phyloP scores from a whole-genome alignment of 345 rosid species.

The Luvunga scandens region DNA sequence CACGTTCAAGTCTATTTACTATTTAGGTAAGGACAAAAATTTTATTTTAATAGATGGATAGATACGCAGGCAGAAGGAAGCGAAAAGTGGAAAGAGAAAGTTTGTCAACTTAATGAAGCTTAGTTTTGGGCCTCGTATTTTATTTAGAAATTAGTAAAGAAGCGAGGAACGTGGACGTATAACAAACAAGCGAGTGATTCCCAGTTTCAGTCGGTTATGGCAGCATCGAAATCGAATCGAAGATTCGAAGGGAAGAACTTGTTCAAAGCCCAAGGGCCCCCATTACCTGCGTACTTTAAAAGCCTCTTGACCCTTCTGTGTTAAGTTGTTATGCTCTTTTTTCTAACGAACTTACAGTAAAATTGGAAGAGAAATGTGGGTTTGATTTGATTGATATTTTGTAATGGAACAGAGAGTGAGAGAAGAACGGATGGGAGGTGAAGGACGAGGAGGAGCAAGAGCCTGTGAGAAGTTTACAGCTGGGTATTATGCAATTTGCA shows the following conservation, averaged over 20 bases:
- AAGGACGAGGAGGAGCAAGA: slow-evolving; percentile 17
- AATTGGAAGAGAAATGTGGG: neutral
- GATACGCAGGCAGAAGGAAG: neutral
- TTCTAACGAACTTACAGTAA: too few species aligned
- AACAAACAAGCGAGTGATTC: slow-evolving; percentile 1
- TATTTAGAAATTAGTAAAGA: neutral
- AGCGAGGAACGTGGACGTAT: slow-evolving; percentile 25
- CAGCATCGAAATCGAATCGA: neutral
- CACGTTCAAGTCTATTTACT: neutral
- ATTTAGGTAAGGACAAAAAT: too few species aligned
- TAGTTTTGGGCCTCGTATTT: slow-evolving; percentile 14
- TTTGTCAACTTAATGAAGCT: neutral
- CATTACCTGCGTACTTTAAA: neutral
- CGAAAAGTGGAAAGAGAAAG: too few species aligned
- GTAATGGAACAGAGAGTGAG: neutral
- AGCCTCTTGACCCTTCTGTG: too few species aligned
- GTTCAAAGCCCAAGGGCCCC: neutral
- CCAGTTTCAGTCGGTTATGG: neutral
- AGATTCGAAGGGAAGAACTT: neutral
- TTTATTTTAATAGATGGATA: too few species aligned
- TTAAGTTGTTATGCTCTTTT: neutral
- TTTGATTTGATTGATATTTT: slow-evolving; percentile 4
- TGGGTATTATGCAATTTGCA: slow-evolving; percentile 51
- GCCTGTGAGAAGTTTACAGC: slow-evolving; percentile 34
- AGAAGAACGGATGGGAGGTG: slow-evolving; percentile 9